phyloP scores from a whole-genome alignment of 805 yeast genomes.

The Candida ponderosae region DNA sequence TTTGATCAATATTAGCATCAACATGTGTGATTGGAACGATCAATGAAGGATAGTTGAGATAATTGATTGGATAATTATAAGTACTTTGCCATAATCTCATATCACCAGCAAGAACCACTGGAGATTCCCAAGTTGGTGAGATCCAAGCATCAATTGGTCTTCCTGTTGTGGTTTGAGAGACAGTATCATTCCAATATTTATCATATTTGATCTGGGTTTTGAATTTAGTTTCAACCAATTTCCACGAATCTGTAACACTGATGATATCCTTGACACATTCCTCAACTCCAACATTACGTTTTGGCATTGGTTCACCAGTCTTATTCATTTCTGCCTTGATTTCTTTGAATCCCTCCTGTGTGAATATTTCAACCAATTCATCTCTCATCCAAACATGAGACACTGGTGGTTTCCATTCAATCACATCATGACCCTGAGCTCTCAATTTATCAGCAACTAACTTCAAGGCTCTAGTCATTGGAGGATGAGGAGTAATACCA shows the following conservation, averaged over 20 bases:
- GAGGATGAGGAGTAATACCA: conserved; percentile 35
- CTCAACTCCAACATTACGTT: no score
- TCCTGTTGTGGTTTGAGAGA: conserved; percentile 20
- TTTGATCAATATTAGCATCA: conserved; percentile 23
- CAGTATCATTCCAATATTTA: conserved; percentile 25
- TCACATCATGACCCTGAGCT: conserved; percentile 39
- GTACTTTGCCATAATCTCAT: no score
- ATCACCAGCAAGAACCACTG: no score
- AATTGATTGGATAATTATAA: conserved; percentile 30
- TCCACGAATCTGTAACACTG: conserved; percentile 23
- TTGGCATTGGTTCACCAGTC: conserved; percentile 33
- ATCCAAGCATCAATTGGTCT: conserved; percentile 33
- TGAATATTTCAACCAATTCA: conserved; percentile 1
- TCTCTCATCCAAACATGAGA: not conserved
- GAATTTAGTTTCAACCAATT: conserved; percentile 22
- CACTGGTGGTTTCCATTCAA: conserved; percentile 28
- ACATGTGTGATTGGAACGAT: conserved; percentile 33
- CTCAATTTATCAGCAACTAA: conserved; percentile 17
- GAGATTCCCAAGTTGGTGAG: conserved; percentile 27
- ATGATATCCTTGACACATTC: no score
- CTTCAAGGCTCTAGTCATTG: conserved; percentile 34
- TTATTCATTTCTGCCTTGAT: conserved; percentile 4
- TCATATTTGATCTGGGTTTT: conserved; percentile 25
- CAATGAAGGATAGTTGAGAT: conserved; percentile 26
- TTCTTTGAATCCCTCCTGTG: conserved; percentile 2